Percentiles rank a stretch among this genome's conserved stretches.
These are phyloP conservation scores for Trametes hirsuta DNA, from an alignment of 1,284 basidiomycete species.

Conservation along the genomic window DNA sequence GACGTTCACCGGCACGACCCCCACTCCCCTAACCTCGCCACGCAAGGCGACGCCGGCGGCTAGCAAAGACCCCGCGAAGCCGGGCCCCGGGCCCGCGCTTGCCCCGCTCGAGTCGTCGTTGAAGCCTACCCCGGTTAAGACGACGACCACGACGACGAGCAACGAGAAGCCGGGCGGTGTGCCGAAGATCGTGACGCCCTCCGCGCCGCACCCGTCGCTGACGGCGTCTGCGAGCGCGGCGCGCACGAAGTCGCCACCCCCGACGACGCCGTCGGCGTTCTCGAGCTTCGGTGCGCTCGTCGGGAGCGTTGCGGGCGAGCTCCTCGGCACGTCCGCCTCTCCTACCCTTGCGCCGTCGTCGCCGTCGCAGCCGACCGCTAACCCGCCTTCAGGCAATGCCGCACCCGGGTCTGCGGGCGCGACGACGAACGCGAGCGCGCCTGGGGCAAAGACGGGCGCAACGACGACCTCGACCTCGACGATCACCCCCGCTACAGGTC, in stretches of 20 bases:
- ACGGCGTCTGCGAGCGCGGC: constrained; percentile 6
- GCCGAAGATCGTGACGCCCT: constrained; percentile 15
- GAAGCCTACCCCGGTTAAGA: constrained; percentile 13
- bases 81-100: not conserved
- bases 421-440: not conserved
- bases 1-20: constrained; percentile 20
- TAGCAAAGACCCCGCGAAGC: constrained; percentile 6
- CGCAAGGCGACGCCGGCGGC: constrained; percentile 9
- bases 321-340: constrained; percentile 20
- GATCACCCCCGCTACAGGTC: constrained; percentile 26
- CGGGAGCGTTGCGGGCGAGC: constrained; percentile 19
- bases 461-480: constrained; percentile 10
- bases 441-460: not conserved
- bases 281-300: constrained; percentile 16
- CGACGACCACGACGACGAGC: constrained; percentile 4
- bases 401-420: constrained; percentile 5
- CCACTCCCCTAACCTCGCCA: constrained; percentile 17
- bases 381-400: constrained; percentile 10
- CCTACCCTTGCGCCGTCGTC: constrained; percentile 15
- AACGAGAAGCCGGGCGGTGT: not conserved
- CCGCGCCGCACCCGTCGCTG: constrained; percentile 10
- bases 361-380: constrained; percentile 7
- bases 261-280: constrained; percentile 12
- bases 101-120: constrained; percentile 11
- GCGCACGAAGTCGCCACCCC: not conserved